Percentiles rank a stretch among this genome's conserved stretches.
Evolutionary conservation across 805 yeast genomes (phyloP).

Genomic region (Pichia manshurica): DNA sequence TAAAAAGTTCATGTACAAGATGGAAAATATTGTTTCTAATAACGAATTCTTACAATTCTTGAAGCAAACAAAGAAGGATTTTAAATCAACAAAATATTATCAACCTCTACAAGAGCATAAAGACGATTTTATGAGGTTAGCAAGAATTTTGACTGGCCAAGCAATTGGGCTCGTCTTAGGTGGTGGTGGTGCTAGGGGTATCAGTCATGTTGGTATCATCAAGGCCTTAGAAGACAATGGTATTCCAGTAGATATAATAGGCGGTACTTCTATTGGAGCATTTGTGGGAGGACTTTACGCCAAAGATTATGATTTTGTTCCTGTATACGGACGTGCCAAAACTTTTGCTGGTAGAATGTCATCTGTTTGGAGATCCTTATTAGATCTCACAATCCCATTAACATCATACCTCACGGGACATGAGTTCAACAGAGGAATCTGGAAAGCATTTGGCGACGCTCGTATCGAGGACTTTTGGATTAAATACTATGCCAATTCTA

Average conservation of each 20-base stretch:
- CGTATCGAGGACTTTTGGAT: conserved; percentile 97
- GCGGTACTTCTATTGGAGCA: conserved; percentile 96
- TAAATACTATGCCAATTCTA: conserved; percentile 80
- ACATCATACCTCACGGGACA: conserved; percentile 96
- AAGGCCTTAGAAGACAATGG: conserved; percentile 87
- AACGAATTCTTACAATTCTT: conserved; percentile 27
- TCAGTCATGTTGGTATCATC: conserved; percentile 88
- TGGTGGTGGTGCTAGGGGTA: conserved; percentile 97
- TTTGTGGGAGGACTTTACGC: conserved; percentile 96
- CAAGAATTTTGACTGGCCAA: conserved; percentile 84
- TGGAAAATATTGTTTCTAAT: conserved; percentile 24
- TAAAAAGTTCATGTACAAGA: conserved; percentile 24
- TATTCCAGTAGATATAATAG: conserved; percentile 87
- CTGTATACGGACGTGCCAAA: conserved; percentile 85
- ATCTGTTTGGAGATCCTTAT: conserved; percentile 75
- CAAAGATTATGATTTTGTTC: conserved; percentile 82
- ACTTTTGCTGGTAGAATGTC: conserved; percentile 77
- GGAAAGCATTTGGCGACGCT: conserved; percentile 90
- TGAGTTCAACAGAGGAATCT: conserved; percentile 94
- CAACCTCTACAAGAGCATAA: conserved; percentile 52
- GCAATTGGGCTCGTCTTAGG: conserved; percentile 93
- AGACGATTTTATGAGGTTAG: conserved; percentile 83
- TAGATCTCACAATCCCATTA: conserved; percentile 88
- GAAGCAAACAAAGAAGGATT: conserved; percentile 24
- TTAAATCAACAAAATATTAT: conserved; percentile 23